Conservation (phyloP, 2,329 filamentous ascomycete genomes). For the Penicillium janthinellum region DNA sequence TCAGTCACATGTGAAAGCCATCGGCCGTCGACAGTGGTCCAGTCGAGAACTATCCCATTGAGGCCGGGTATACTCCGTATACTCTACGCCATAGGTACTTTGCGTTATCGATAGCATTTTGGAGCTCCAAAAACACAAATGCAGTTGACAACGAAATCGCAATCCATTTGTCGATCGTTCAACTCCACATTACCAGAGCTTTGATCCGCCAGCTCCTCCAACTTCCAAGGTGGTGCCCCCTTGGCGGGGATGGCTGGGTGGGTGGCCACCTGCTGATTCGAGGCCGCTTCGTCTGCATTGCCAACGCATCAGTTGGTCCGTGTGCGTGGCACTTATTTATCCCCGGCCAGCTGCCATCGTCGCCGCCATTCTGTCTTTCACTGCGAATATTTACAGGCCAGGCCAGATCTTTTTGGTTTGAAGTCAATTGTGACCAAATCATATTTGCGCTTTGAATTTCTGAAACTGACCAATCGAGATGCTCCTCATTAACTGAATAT, state of each 20-base stretch:
- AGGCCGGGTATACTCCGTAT: background rate
- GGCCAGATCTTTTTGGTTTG: background rate
- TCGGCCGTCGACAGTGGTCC: background rate
- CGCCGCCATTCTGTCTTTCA: background rate
- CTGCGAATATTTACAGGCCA: background rate
- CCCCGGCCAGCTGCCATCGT: slow-evolving; percentile 7
- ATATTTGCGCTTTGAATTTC: background rate
- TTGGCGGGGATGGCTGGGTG: slow-evolving; percentile 18
- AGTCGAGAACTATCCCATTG: background rate
- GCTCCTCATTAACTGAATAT: slow-evolving; percentile 1
- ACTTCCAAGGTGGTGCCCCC: background rate
- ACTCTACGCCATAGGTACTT: background rate
- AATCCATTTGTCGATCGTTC: background rate
- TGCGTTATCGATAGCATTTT: background rate
- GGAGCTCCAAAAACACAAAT: background rate
- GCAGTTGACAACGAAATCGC: background rate
- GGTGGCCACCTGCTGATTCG: slow-evolving; percentile 7
- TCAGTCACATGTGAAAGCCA: background rate
- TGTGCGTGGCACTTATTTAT: slow-evolving; percentile 28
- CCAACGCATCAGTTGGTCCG: slow-evolving; percentile 31
- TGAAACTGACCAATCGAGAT: background rate
- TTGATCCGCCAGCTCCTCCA: background rate
- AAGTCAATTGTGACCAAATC: background rate
- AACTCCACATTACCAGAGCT: background rate
- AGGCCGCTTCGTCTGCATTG: slow-evolving; percentile 17